A percentile compares a stretch with the other conserved stretches of the same genome.
Conservation (phyloP, 164 flowering plant species). For the Pachysandra terminalis region DNA sequence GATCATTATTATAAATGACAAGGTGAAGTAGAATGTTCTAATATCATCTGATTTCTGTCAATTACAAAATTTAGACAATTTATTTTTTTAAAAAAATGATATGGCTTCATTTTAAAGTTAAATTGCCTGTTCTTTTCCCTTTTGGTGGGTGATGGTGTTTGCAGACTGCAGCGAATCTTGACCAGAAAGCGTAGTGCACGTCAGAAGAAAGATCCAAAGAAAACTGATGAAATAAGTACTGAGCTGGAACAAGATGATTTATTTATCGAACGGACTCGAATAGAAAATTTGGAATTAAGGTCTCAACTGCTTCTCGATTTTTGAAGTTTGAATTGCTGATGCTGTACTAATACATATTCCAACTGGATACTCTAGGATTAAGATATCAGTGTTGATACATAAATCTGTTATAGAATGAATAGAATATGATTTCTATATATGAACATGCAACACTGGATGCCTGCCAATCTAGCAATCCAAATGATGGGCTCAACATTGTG, state of each 20-base stretch:
- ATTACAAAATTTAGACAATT: no score
- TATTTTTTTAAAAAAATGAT: neutral
- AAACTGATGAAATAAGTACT: conserved; percentile 52
- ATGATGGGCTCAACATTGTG: neutral
- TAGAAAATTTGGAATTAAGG: conserved; percentile 89
- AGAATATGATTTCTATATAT: neutral
- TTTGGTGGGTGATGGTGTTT: conserved; percentile 24
- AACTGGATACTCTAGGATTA: neutral
- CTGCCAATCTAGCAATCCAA: neutral
- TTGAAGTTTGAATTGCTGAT: neutral
- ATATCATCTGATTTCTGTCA: neutral
- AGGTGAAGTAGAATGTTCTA: neutral
- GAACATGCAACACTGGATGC: neutral
- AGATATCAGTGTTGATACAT: neutral
- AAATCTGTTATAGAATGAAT: neutral
- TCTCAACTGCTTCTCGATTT: conserved; percentile 14
- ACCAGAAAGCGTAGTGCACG: conserved; percentile 37
- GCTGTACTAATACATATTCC: neutral
- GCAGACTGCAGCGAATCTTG: conserved; percentile 51
- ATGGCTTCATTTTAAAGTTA: conserved; percentile 1
- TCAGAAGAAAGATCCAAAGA: conserved; percentile 49
- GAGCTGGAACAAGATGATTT: conserved; percentile 47
- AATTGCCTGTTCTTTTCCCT: neutral
- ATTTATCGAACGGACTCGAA: conserved; percentile 73
- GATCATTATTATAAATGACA: neutral